phyloP scores from a whole-genome alignment of 1,284 basidiomycete genomes.

The Xanthoconium separans region DNA sequence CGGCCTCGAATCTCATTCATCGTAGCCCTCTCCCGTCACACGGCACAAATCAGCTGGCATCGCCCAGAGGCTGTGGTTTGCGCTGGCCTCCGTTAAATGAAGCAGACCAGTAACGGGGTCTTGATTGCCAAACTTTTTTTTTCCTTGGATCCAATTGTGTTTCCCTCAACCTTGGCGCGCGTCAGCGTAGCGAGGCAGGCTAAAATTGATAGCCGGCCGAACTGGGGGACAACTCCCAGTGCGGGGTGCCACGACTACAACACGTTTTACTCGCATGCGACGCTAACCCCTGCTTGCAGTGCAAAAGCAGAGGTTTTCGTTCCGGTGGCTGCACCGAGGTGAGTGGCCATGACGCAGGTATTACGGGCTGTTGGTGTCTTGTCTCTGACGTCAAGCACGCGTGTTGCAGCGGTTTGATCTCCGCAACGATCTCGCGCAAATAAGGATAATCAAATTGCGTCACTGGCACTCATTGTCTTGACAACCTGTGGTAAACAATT shows the following conservation, averaged over 20 bases:
- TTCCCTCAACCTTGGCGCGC: not conserved
- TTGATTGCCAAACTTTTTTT: not conserved
- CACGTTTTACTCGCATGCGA: conserved; percentile 13
- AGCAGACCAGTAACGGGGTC: not conserved
- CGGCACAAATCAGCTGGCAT: not conserved
- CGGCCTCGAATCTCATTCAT: conserved; percentile 8
- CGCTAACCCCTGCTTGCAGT: conserved; percentile 39
- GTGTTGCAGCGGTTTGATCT: conserved; percentile 44
- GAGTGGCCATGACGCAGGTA: conserved; percentile 29
- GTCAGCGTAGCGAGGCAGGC: not conserved
- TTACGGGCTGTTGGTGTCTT: conserved; percentile 1
- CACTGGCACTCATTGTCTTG: conserved; percentile 32
- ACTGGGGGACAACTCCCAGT: conserved; percentile 7
- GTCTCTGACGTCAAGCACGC: conserved; percentile 29
- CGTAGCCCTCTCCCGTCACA: conserved; percentile 4
- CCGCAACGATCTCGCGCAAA: conserved; percentile 45
- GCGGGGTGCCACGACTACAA: conserved; percentile 9
- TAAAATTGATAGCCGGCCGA: conserved; percentile 15
- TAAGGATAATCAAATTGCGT: conserved; percentile 30
- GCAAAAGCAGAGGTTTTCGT: conserved; percentile 80
- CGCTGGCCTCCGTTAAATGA: conserved; percentile 2
- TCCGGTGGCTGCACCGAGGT: conserved; percentile 80
- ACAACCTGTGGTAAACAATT: not conserved
- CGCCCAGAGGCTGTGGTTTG: conserved; percentile 5
- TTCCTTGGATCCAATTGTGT: not conserved